Percentiles rank a stretch among this genome's conserved stretches.
Conservation (phyloP, 1,284 basidiomycete species). For the Naganishia sp. region DNA sequence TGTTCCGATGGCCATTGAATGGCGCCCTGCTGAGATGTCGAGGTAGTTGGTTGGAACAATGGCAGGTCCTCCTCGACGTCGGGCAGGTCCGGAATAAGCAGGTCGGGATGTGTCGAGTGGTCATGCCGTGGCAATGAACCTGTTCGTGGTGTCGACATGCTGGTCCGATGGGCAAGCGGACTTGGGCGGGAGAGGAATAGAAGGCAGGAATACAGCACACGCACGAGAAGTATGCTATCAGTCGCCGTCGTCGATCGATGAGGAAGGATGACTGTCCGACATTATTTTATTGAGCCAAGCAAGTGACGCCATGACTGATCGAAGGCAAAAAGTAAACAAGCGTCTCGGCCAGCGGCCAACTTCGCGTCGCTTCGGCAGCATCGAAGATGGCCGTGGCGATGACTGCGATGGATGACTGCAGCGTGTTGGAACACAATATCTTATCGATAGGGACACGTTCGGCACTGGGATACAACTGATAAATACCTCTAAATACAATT, state of each 20-base stretch:
- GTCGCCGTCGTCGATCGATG: conserved; percentile 5
- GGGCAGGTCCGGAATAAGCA: conserved; percentile 18
- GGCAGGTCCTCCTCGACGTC: conserved; percentile 18
- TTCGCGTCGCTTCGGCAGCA: too few relatives aligned
- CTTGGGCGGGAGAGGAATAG: background rate
- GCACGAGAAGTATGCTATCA: too few relatives aligned
- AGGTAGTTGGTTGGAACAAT: background rate
- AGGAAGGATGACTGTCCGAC: background rate
- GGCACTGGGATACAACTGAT: background rate
- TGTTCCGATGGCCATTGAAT: conserved; percentile 8
- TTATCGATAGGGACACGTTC: background rate
- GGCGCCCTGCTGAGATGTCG: conserved; percentile 7
- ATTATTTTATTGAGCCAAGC: conserved; percentile 12
- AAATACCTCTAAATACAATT: background rate
- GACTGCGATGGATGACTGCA: too few relatives aligned
- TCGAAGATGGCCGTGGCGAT: too few relatives aligned
- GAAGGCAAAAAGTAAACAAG: conserved; percentile 17
- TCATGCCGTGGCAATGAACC: background rate
- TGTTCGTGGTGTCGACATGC: background rate
- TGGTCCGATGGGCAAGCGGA: conserved; percentile 48
- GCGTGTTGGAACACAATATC: too few relatives aligned
- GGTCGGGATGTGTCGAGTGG: conserved; percentile 6
- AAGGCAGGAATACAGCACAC: too few relatives aligned
- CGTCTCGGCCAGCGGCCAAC: background rate
- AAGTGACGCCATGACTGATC: conserved; percentile 15